Evolutionary conservation across 176 grass and related monocot species (phyloP), one percentile per base, ranked within the genome.

Genomic region (Stipa capillata): DNA sequence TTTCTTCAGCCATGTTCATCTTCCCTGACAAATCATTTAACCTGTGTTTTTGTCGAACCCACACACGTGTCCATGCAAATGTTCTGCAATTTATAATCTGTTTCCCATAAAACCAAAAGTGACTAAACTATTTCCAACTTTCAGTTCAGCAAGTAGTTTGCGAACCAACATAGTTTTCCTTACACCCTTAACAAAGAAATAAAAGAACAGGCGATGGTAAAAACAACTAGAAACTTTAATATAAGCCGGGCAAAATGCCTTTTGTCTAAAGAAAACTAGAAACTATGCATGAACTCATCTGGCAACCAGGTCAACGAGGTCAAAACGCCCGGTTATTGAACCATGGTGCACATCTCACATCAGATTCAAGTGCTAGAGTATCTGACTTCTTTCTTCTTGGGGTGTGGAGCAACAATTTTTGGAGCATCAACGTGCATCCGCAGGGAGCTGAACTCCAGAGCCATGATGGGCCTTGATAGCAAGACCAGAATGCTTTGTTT

Each of bases 391-490:
- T 87, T 90, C n/a, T n/a, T n/a, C 54, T 84, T 90, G 21, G 85
- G 34, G 8, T 47, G 20, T 4, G 89, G 74, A 83, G 76, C 45
- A 15, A 84, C 40, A 8, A 76, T 44, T 23, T 69, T 89, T 0
- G 90, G 92, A 81, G 96, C 96, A 58, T 86, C 90, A 15, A 95
- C 92, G 39, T 81, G 76, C 96, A 99, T 99, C 65, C 69, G 76
- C 32, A 98, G 86, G 78, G 81, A 85, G 52, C 55, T 95, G 84
- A 98, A 98, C n/a, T 98, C 84, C 43, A 95, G 76, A 41, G 96
- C 92, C 18, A 95, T 80, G 40, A 99, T 78, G 11, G 96, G 96
- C 74, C 79, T 93, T 5, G 96, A 99, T 27, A 99, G 62, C 50
- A 99, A 80, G 32, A 99, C 86, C 1, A 80, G 63, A 75, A 93